phyloP scores from a whole-genome alignment of 495 filamentous ascomycete genomes.

The Penicillium egyptiacum region DNA sequence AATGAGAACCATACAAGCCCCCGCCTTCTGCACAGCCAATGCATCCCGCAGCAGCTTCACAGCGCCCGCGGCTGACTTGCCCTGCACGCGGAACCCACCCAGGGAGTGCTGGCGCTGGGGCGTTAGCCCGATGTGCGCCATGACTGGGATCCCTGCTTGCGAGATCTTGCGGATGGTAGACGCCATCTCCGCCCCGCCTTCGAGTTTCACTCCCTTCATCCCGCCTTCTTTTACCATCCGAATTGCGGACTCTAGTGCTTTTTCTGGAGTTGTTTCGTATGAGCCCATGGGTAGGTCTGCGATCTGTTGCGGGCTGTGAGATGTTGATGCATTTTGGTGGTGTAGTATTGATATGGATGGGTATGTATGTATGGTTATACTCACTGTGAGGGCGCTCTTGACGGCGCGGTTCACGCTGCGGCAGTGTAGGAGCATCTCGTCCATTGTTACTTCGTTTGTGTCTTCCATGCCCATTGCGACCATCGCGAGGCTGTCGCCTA shows the following conservation, averaged over 20 bases:
- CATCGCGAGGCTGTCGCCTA: slow-evolving; percentile 98
- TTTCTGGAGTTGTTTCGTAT: slow-evolving; percentile 85
- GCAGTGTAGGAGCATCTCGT: slow-evolving; percentile 96
- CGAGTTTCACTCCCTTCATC: slow-evolving; percentile 85
- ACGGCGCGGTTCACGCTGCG: slow-evolving; percentile 84
- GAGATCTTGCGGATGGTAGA: slow-evolving; percentile 84
- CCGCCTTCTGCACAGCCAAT: slow-evolving; percentile 84
- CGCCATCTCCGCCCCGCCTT: slow-evolving; percentile 88
- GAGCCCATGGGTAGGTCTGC: slow-evolving; percentile 97
- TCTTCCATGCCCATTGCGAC: slow-evolving; percentile 96
- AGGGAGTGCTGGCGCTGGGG: slow-evolving; percentile 90
- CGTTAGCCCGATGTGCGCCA: slow-evolving; percentile 90
- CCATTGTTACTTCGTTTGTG: slow-evolving; percentile 80
- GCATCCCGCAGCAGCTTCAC: slow-evolving; percentile 82
- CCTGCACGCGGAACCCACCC: slow-evolving; percentile 93
- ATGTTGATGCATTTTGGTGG: neutral
- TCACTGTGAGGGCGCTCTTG: slow-evolving; percentile 79
- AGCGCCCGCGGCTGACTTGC: slow-evolving; percentile 73
- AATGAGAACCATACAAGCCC: slow-evolving; percentile 79
- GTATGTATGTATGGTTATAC: slow-evolving; percentile 24
- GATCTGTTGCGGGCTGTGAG: slow-evolving; percentile 50
- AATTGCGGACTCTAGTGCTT: slow-evolving; percentile 83
- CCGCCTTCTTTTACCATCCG: slow-evolving; percentile 88
- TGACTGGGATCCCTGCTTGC: slow-evolving; percentile 85
- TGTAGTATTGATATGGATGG: neutral